These are phyloP conservation scores for Candida neerlandica DNA, from an alignment of 1,139 yeast genomes.

Conservation along the genomic window DNA sequence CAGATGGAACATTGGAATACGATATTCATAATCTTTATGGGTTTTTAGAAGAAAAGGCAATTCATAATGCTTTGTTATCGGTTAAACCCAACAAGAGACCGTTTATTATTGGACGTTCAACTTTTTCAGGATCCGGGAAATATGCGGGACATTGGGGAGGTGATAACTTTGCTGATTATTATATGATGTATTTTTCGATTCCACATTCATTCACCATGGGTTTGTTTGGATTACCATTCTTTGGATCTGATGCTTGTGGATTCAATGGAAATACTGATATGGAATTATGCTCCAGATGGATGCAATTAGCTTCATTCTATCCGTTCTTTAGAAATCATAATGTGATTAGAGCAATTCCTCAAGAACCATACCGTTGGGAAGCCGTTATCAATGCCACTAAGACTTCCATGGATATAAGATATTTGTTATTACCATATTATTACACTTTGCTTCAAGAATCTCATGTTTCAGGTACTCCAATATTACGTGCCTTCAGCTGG, in stretches of 20 bases:
- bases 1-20: constrained; percentile 32
- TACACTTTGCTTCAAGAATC: constrained; percentile 25
- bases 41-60: constrained; percentile 22
- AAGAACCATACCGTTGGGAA: constrained; percentile 27
- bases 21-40: constrained; percentile 27
- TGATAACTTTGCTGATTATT: constrained; percentile 24
- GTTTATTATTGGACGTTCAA: constrained; percentile 23
- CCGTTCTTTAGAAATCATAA: constrained; percentile 29
- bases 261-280: constrained; percentile 25
- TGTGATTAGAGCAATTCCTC: constrained; percentile 23
- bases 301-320: constrained; percentile 28
- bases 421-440: constrained; percentile 25
- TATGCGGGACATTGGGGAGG: constrained; percentile 28
- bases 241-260: constrained; percentile 28
- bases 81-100: constrained; percentile 24
- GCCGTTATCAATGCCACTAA: constrained; percentile 22
- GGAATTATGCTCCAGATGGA: constrained; percentile 29
- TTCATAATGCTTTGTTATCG: constrained; percentile 21
- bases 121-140: constrained; percentile 24
- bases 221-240: constrained; percentile 24
- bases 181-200: constrained; percentile 24
- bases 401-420: constrained; percentile 23
- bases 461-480: constrained; percentile 23
- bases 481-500: constrained; percentile 25
- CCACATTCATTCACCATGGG: constrained; percentile 26